A percentile compares a stretch with the other conserved stretches of the same genome.
These are phyloP conservation scores for Xerocomellus chrysenteron DNA, from an alignment of 768 basidiomycete species.

Conservation along the genomic window DNA sequence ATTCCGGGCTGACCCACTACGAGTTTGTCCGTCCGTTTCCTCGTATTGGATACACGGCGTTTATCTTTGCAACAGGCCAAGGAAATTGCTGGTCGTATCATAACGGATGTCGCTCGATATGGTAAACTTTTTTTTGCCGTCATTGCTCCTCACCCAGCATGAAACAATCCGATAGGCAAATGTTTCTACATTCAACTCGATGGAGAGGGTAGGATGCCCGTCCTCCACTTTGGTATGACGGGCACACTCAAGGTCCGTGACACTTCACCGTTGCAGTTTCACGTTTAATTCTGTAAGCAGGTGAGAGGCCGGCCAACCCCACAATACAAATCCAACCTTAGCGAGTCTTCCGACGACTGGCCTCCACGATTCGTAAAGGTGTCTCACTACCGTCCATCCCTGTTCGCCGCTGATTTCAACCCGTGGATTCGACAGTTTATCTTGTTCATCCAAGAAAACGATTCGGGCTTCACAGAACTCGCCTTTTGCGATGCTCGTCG, in stretches of 20 bases:
- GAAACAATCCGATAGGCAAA: constrained; percentile 43
- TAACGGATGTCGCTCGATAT: constrained; percentile 51
- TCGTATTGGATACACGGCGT: background rate
- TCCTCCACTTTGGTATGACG: constrained; percentile 84
- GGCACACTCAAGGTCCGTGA: constrained; percentile 66
- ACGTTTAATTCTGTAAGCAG: constrained; percentile 16
- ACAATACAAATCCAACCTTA: constrained; percentile 49
- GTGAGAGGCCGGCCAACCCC: constrained; percentile 49
- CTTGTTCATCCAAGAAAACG: constrained; percentile 50
- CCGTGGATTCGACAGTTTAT: constrained; percentile 47
- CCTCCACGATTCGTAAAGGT: constrained; percentile 71
- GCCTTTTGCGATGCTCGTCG: constrained; percentile 75
- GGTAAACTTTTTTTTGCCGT: constrained; percentile 36
- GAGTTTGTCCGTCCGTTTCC: constrained; percentile 55
- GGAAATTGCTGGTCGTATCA: constrained; percentile 50
- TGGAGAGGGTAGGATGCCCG: constrained; percentile 60
- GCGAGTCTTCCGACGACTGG: constrained; percentile 48
- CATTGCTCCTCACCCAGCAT: background rate
- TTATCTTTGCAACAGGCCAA: constrained; percentile 41
- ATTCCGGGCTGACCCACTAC: constrained; percentile 49
- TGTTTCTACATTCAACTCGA: constrained; percentile 66
- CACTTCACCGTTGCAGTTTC: background rate
- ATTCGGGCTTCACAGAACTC: constrained; percentile 42
- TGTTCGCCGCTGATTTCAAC: background rate
- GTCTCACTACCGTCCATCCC: background rate